Evolutionary conservation across 495 filamentous ascomycete species (phyloP), one percentile per base, ranked within the genome.

Genomic region (Podospora comata): DNA sequence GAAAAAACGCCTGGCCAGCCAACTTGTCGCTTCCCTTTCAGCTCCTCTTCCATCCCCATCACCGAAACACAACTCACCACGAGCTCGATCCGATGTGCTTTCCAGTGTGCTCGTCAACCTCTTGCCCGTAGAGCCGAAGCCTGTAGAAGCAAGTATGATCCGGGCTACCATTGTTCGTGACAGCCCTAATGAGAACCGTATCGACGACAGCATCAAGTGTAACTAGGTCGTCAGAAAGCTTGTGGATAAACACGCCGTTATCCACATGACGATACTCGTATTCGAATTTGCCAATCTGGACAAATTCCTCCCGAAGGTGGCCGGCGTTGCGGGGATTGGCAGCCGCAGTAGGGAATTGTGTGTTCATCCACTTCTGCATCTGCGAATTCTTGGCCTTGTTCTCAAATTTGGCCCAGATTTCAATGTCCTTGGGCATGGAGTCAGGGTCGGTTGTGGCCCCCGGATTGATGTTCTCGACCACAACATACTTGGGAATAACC

Each of bases 121-220:
- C 56, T 19, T 85, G 74, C 6, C 88, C 88, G 68, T 85, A 87
- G 66, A 90, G 34, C 27, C 83, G 69, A 15, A 89, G 67, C 13
- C 87, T 78, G 75, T 90, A 91, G 66, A 91, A 79, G 75, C 88
- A 91, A 3, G 88, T 88, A 67, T 84, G 84, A 30, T 85, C 82
- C 23, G 65, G 65, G 0, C 72, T 71, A 11, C 87, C 87, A 73
- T 85, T 85, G 72, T 87, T 89, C 44, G 71, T 82, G 32, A 77
- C 72, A 7, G 83, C 83, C 32, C 87, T 75, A 9, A 91, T 68
- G 54, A 87, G 68, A 27, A 88, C 65, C 15, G 78, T 73, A 32
- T 79, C 74, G 20, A 80, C 81, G 5, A 73, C 72, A 7, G 79
- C 79, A 3, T 67, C 48, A 48, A 83, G 59, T 5, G 63, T 61